These are phyloP conservation scores for Pisolithus microcarpus DNA, from an alignment of 768 basidiomycete genomes.

Conservation along the genomic window DNA sequence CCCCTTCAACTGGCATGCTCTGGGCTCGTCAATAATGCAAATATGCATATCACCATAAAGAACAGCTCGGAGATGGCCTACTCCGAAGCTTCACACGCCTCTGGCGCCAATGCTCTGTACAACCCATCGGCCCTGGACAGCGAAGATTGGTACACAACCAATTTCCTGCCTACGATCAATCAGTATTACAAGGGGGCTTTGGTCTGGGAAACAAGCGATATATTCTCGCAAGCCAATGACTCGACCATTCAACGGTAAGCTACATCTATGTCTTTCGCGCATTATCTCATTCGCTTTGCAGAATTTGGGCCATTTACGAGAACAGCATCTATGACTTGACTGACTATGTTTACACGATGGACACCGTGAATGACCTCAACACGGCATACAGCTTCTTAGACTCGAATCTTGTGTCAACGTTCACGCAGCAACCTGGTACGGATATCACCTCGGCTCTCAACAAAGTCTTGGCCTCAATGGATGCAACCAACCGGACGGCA, in stretches of 20 bases:
- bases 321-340: constrained; percentile 54
- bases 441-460: constrained; percentile 52
- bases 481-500: constrained; percentile 29
- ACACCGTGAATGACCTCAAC: constrained; percentile 34
- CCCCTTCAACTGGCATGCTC: constrained; percentile 55
- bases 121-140: constrained; percentile 30
- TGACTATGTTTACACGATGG: constrained; percentile 58
- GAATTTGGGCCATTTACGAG: constrained; percentile 58
- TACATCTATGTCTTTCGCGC: constrained; percentile 5
- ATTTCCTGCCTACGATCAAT: constrained; percentile 47
- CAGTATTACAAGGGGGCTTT: constrained; percentile 55
- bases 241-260: constrained; percentile 27
- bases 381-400: constrained; percentile 50
- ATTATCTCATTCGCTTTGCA: constrained; percentile 12
- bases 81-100: constrained; percentile 47
- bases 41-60: constrained; percentile 34
- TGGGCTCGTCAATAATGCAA: constrained; percentile 43
- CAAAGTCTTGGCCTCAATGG: constrained; percentile 37
- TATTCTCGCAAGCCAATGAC: constrained; percentile 32
- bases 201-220: constrained; percentile 39
- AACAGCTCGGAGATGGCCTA: constrained; percentile 42
- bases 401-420: constrained; percentile 40
- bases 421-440: constrained; percentile 51
- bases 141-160: constrained; percentile 49
- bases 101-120: constrained; percentile 38